Evolutionary conservation across 2,329 filamentous ascomycete genomes (phyloP).

Genomic region (Neodidymelliopsis sp.): DNA sequence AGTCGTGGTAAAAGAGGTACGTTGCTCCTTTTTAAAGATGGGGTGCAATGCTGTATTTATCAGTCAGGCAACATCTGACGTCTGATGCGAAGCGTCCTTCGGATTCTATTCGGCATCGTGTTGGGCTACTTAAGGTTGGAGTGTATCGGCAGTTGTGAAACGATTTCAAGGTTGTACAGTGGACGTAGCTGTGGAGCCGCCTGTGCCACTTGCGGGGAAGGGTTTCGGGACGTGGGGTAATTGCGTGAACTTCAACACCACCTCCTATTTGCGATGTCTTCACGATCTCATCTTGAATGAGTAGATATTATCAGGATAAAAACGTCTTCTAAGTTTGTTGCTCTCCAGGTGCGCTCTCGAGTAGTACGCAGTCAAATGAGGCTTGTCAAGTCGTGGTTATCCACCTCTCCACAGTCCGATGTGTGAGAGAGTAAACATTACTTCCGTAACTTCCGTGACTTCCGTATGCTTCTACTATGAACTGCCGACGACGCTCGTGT

Average conservation of each 20-base stretch:
- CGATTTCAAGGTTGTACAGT: not conserved
- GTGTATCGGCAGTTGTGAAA: slow-evolving; percentile 18
- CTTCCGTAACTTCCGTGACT: slow-evolving; percentile 2
- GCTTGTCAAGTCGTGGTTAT: not conserved
- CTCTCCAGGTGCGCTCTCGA: too few relatives aligned
- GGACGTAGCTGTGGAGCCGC: slow-evolving; percentile 5
- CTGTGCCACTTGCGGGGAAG: not conserved
- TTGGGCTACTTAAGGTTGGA: slow-evolving; percentile 4
- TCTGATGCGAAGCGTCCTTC: not conserved
- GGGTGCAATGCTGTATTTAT: slow-evolving; percentile 5
- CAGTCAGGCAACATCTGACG: not conserved
- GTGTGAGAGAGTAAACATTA: not conserved
- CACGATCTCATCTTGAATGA: too few relatives aligned
- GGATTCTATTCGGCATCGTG: not conserved
- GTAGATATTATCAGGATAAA: too few relatives aligned
- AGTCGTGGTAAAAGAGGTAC: not conserved
- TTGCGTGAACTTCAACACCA: slow-evolving; percentile 3
- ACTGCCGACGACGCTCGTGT: slow-evolving; percentile 11
- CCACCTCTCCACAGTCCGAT: not conserved
- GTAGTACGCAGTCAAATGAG: too few relatives aligned
- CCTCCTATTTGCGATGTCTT: too few relatives aligned
- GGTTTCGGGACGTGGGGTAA: slow-evolving; percentile 6
- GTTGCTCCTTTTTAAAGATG: not conserved
- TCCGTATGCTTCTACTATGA: slow-evolving; percentile 6
- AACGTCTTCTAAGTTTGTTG: too few relatives aligned